Conservation (phyloP, 169 alveolate genomes). For the Plasmodium vinckei region DNA sequence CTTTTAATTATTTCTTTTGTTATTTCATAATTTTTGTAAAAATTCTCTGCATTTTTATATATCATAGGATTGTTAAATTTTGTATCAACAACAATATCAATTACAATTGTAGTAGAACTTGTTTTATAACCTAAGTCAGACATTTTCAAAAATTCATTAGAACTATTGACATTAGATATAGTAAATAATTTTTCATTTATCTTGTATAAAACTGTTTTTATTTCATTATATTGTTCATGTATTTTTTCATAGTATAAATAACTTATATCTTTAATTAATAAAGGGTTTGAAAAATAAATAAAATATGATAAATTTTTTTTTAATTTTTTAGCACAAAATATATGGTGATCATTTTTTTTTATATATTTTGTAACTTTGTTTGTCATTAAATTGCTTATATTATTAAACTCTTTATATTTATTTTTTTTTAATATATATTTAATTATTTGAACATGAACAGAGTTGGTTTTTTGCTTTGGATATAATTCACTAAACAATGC, state of each 20-base stretch:
- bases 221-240: constrained; percentile 18
- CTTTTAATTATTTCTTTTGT: constrained; percentile 24
- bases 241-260: constrained; percentile 6
- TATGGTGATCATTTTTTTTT: not conserved
- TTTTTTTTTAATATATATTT: constrained; percentile 15
- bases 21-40: constrained; percentile 33
- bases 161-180: constrained; percentile 21
- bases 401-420: constrained; percentile 20
- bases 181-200: constrained; percentile 17
- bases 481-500: constrained; percentile 28
- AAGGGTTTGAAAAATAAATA: constrained; percentile 20
- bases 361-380: not conserved
- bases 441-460: constrained; percentile 34
- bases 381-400: not conserved
- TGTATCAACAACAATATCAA: constrained; percentile 26
- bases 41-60: constrained; percentile 29
- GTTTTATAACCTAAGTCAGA: constrained; percentile 33
- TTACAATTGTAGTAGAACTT: not conserved
- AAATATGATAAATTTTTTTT: constrained; percentile 8
- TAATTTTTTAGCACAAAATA: constrained; percentile 12
- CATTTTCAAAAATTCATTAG: constrained; percentile 25
- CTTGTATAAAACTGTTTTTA: constrained; percentile 17
- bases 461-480: not conserved
- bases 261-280: constrained; percentile 31
- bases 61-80: constrained; percentile 12